Base-by-base conservation (phyloP, 306 rosid species). In the Dicorynia guianensis region DNA sequence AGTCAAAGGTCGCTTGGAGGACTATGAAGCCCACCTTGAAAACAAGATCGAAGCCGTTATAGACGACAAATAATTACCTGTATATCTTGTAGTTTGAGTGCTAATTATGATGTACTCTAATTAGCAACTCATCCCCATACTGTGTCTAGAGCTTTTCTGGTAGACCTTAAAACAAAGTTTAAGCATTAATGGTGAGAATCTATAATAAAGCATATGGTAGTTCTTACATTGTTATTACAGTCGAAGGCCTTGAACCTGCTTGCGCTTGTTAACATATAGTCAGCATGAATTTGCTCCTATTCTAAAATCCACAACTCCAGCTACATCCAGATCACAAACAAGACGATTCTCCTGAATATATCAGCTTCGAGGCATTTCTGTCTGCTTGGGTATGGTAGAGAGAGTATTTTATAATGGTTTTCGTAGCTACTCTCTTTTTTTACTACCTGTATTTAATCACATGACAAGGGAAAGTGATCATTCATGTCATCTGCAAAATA, bases 1-100 rank as follows among this genome's bases (percentile, higher is more conserved):
- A 0, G 38, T 90, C 82, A 84, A 80, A 47, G 93, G 89, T 76
- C 92, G 96, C 79, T 89, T 95, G 11, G 97, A 90, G 80, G 98
- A 90, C 81, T 34, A 92, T 68, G 96, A 92, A 87, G 96, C 96
- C 30, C 30, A 25, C 30, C 30, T 25, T 25, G 30, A 25, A 25
- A 25, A 25, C 30, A 25, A 25, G 30, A 25, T 25, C 2, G 30
- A 25, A 25, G 30, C 30, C 2, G 1, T 25, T 25, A 2, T 25
- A 1, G 30, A 1, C 30, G 30, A 25, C 30, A 25, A 25, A 25
- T 79, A 70, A 89, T 65, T 82, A 72, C 17, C 19, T 62, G 50
- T 17, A 36, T 69, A 68, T 66, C 44, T 7, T 17, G 11, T 11
- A 19, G 67, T 42, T 63, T 72, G 36, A 13, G 43, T 57, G 69